phyloP scores from a whole-genome alignment of 2,329 filamentous ascomycete species.

The Trichoderma polysporum region DNA sequence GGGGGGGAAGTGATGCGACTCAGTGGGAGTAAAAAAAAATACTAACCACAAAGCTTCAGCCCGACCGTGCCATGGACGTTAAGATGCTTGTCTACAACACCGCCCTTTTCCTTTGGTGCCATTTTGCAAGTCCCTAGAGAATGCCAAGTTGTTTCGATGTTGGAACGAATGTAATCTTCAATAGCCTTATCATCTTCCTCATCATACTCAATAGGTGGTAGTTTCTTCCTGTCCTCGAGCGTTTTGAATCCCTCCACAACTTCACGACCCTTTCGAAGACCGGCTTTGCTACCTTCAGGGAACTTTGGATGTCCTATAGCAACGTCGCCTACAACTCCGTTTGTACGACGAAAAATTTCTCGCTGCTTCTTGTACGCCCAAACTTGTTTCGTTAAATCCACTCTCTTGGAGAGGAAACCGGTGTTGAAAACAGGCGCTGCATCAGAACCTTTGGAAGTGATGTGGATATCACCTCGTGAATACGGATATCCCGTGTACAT shows the following conservation, averaged over 20 bases:
- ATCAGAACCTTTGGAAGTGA: conserved; percentile 43
- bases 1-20: no score
- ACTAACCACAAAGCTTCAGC: conserved; percentile 39
- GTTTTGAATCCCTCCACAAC: conserved; percentile 24
- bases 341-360: conserved; percentile 57
- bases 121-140: conserved; percentile 45
- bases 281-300: conserved; percentile 40
- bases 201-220: conserved; percentile 43
- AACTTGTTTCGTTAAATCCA: conserved; percentile 57
- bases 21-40: no score
- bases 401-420: conserved; percentile 47
- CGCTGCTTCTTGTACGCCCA: conserved; percentile 65
- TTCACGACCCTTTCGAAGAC: conserved; percentile 28
- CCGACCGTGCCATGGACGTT: conserved; percentile 42
- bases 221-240: conserved; percentile 30
- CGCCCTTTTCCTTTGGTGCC: conserved; percentile 37
- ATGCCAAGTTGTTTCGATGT: conserved; percentile 44
- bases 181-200: conserved; percentile 49
- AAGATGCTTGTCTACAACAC: conserved; percentile 43
- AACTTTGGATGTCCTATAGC: conserved; percentile 45
- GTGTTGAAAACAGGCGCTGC: conserved; percentile 55
- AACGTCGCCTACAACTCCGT: conserved; percentile 49
- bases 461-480: conserved; percentile 62
- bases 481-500: conserved; percentile 60
- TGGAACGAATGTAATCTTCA: conserved; percentile 41